Conservation (phyloP, 352 stramenopile species). For the Poterioochromonas sp. region DNA sequence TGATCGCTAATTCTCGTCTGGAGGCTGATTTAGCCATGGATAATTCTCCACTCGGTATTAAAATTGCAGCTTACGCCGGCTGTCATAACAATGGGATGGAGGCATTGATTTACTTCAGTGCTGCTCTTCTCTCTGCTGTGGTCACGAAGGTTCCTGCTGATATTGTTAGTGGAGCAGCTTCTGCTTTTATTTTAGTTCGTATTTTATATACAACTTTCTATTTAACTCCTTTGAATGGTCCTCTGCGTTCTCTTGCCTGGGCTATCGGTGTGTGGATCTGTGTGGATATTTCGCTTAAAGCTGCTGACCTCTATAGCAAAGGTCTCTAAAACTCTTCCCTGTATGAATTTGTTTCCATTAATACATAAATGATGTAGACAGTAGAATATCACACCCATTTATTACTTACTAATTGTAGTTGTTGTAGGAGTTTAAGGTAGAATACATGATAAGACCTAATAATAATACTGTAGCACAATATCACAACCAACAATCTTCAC, state of each 20-base stretch:
- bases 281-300: background rate
- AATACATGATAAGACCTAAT: no score
- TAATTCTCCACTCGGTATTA: background rate
- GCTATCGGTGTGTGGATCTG: background rate
- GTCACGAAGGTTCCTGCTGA: background rate
- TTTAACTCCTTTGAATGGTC: background rate
- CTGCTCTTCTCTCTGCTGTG: background rate
- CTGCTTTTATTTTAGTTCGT: background rate
- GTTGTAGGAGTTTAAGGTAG: no score
- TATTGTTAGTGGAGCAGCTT: background rate
- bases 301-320: background rate
- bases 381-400: no score
- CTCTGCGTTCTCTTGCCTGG: background rate
- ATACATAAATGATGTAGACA: no score
- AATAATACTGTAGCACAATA: no score
- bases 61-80: background rate
- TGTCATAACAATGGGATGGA: background rate
- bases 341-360: no score
- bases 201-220: background rate
- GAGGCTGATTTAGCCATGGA: background rate
- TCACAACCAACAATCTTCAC: no score
- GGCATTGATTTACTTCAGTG: background rate
- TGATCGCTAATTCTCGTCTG: background rate
- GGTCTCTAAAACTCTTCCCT: background rate
- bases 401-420: no score